Evolutionary conservation across 202 grass and related monocot species (phyloP).

Genomic region (Alloteropsis angusta): DNA sequence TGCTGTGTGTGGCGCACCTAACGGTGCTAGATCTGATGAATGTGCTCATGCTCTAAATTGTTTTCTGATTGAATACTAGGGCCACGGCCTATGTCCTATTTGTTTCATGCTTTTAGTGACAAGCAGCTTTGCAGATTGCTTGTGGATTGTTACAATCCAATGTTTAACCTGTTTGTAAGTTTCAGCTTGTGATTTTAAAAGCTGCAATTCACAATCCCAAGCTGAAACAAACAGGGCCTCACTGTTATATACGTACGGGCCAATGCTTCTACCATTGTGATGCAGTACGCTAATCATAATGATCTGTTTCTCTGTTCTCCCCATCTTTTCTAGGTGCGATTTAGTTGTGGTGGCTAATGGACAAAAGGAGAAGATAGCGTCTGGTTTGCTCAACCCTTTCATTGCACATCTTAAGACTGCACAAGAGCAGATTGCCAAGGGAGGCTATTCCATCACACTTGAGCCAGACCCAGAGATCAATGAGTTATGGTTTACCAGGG

Average conservation of each 20-base stretch:
- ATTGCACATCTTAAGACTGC: conserved; percentile 74
- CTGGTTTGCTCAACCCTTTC: conserved; percentile 84
- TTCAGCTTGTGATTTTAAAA: background rate
- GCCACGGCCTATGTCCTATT: background rate
- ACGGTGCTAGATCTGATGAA: background rate
- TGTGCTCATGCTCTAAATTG: background rate
- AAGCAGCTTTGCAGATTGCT: background rate
- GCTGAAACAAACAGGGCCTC: background rate
- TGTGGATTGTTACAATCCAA: background rate
- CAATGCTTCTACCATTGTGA: background rate
- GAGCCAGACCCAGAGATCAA: conserved; percentile 36
- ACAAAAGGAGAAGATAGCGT: conserved; percentile 76
- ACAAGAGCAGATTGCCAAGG: conserved; percentile 84
- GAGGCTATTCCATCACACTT: conserved; percentile 85
- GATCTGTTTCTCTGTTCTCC: background rate
- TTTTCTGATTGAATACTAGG: background rate
- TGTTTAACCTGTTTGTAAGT: background rate
- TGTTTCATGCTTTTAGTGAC: background rate
- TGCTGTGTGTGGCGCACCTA: background rate
- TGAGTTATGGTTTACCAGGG: conserved; percentile 79
- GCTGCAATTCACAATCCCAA: background rate
- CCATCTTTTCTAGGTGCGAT: conserved; percentile 60
- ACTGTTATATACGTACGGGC: background rate
- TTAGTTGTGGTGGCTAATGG: conserved; percentile 73
- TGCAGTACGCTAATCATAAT: background rate